Base-by-base conservation (phyloP, 2,329 filamentous ascomycete genomes). In the Drechmeria coniospora region DNA sequence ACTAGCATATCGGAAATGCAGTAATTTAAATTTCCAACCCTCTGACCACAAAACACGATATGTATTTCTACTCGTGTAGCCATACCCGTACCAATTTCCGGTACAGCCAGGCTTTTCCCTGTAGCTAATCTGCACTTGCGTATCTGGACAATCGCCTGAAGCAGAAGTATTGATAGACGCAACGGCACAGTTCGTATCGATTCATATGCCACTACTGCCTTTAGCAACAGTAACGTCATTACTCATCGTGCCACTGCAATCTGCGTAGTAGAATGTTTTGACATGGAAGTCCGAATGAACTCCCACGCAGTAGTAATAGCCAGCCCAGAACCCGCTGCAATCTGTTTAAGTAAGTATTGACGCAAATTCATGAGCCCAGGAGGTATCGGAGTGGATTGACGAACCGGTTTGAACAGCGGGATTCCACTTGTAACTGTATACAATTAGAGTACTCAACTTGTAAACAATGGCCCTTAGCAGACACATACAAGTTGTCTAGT, bases 121-220 rank as follows among this genome's bases (percentile, higher is more conserved):
- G n/a, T 29, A 29, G n/a, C 27, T 29, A 9, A 29, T 29, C 16
- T 29, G 27, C 3, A 29, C 22, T 14, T 29, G 27, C 4, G 22
- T 23, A 5, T 7, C 7, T 12, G 27, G 27, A 20, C 27, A 29
- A 20, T 29, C 21, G 12, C 27, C 27, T 8, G 18, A 11, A 0
- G 6, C 12, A 20, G 22, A 19, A 9, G 21, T 21, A 21, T 29
- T 13, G 5, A 29, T 8, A 14, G 14, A 18, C 8, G 27, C 27
- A 6, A 25, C 27, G 16, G 24, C 22, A n/a, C 27, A 29, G 27
- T 29, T 12, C 25, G 22, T 25, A 15, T 29, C 22, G 7, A 29
- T 8, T n/a, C 27, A 29, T 10, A n/a, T 19, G 4, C 27, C 27
- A 16, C 15, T 16, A 11, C 7, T 24, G 15, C 19, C 21, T 10